Conservation (phyloP, 2,329 filamentous ascomycete species). For the Amesomyces nigricolor region DNA sequence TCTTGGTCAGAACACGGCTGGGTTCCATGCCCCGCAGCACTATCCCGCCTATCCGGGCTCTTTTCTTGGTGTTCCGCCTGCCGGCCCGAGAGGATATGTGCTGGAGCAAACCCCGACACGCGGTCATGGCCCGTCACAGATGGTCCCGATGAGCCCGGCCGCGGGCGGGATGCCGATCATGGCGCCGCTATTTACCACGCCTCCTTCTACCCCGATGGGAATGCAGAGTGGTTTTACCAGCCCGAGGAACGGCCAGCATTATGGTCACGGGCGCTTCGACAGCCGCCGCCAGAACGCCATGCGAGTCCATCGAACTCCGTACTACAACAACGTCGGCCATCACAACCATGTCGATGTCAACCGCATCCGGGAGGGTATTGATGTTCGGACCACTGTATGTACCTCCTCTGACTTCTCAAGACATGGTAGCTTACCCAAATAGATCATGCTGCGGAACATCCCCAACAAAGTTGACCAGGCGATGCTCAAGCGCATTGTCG, state of each 20-base stretch:
- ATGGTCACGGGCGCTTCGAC: constrained; percentile 34
- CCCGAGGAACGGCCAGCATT: constrained; percentile 34
- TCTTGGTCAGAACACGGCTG: constrained; percentile 22
- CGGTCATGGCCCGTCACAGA: constrained; percentile 25
- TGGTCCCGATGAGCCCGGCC: constrained; percentile 25
- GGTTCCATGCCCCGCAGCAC: constrained; percentile 29
- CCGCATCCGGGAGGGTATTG: constrained; percentile 58
- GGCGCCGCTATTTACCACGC: constrained; percentile 30
- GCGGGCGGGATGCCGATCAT: constrained; percentile 21
- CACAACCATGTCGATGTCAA: constrained; percentile 59
- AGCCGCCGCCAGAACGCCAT: constrained; percentile 46
- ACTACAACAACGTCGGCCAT: constrained; percentile 44
- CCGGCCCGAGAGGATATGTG: constrained; percentile 30
- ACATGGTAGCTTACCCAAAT: constrained; percentile 13
- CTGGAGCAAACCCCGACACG: constrained; percentile 32
- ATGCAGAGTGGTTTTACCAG: constrained; percentile 38
- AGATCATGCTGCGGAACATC: constrained; percentile 94
- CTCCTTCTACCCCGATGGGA: constrained; percentile 30
- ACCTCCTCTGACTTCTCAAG: neutral
- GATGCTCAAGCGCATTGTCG: constrained; percentile 72
- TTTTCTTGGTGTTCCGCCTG: constrained; percentile 30
- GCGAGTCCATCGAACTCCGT: constrained; percentile 41
- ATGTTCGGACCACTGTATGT: constrained; percentile 69
- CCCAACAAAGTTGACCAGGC: constrained; percentile 80
- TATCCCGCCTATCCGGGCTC: constrained; percentile 36